Percentiles rank a stretch among this genome's conserved stretches.
Conservation (phyloP, 2,329 filamentous ascomycete species). For the Myriosclerotinia scirpicola region DNA sequence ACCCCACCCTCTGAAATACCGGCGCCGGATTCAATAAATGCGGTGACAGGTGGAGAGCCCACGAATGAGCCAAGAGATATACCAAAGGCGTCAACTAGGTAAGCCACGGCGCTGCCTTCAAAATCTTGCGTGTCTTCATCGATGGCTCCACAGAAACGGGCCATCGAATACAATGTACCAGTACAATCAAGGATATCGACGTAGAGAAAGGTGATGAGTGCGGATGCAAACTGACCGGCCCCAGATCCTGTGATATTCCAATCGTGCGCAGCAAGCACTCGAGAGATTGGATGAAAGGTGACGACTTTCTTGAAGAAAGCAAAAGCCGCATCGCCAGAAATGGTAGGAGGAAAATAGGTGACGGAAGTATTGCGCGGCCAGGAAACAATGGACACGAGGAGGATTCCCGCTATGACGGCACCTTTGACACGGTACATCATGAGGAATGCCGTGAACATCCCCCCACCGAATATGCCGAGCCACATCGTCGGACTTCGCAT, state of each 20-base stretch:
- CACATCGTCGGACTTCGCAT: conserved; percentile 84
- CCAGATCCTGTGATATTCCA: conserved; percentile 71
- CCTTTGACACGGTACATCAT: conserved; percentile 88
- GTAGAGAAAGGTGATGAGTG: conserved; percentile 85
- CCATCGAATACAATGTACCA: conserved; percentile 87
- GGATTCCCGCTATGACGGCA: conserved; percentile 79
- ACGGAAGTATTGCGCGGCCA: conserved; percentile 77
- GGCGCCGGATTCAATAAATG: conserved; percentile 85
- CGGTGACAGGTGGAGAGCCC: conserved; percentile 77
- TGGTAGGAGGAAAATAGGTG: conserved; percentile 77
- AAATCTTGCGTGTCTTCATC: conserved; percentile 84
- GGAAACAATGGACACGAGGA: conserved; percentile 83
- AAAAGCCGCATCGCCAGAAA: conserved; percentile 68
- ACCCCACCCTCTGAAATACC: conserved; percentile 85
- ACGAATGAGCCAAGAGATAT: conserved; percentile 80
- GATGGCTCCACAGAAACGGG: conserved; percentile 75
- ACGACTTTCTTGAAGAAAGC: conserved; percentile 89
- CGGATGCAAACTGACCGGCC: conserved; percentile 75
- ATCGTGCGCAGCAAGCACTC: conserved; percentile 68
- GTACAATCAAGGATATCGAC: conserved; percentile 88
- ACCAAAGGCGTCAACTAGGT: conserved; percentile 76
- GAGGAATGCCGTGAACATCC: conserved; percentile 74
- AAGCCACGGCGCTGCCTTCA: conserved; percentile 79
- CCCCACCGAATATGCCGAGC: conserved; percentile 85
- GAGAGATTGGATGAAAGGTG: conserved; percentile 74